Conservation (phyloP, 2,329 filamentous ascomycete genomes). For the Aspergillus brasiliensis region DNA sequence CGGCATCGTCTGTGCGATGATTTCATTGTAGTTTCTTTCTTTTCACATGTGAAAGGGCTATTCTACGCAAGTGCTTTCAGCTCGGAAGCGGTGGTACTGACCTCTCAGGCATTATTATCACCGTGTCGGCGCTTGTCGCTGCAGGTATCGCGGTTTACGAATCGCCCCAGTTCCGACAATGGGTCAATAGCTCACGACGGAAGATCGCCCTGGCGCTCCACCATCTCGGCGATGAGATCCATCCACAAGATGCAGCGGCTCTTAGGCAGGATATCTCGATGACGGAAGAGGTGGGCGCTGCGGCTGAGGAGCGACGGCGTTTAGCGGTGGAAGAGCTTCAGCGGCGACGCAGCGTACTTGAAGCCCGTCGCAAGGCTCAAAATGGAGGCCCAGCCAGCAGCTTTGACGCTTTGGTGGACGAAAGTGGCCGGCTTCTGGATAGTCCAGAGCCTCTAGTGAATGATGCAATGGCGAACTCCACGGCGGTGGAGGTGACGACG, state of each 20-base stretch:
- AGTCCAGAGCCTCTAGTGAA: constrained; percentile 9
- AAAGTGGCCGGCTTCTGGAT: constrained; percentile 40
- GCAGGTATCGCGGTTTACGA: constrained; percentile 66
- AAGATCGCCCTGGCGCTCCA: constrained; percentile 63
- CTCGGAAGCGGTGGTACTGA: constrained; percentile 16
- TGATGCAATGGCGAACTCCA: constrained; percentile 34
- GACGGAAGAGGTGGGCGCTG: constrained; percentile 47
- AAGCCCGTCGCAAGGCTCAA: constrained; percentile 37
- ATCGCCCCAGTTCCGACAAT: constrained; percentile 64
- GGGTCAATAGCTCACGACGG: constrained; percentile 62
- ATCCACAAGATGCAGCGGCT: constrained; percentile 44
- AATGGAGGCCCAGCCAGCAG: constrained; percentile 27
- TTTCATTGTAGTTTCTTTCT: not conserved
- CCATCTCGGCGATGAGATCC: constrained; percentile 62
- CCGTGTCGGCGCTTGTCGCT: constrained; percentile 62
- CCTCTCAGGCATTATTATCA: constrained; percentile 61
- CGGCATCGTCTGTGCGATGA: not conserved
- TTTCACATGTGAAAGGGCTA: not conserved
- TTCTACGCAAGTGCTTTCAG: not conserved
- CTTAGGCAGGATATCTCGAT: constrained; percentile 49
- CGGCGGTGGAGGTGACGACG: constrained; percentile 37
- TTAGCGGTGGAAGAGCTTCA: constrained; percentile 49
- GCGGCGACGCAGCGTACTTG: constrained; percentile 44
- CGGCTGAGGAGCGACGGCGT: constrained; percentile 48
- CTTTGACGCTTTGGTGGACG: constrained; percentile 51